These are phyloP conservation scores for Sarcodon sp. DNA, from an alignment of 768 basidiomycete species.

Conservation along the genomic window DNA sequence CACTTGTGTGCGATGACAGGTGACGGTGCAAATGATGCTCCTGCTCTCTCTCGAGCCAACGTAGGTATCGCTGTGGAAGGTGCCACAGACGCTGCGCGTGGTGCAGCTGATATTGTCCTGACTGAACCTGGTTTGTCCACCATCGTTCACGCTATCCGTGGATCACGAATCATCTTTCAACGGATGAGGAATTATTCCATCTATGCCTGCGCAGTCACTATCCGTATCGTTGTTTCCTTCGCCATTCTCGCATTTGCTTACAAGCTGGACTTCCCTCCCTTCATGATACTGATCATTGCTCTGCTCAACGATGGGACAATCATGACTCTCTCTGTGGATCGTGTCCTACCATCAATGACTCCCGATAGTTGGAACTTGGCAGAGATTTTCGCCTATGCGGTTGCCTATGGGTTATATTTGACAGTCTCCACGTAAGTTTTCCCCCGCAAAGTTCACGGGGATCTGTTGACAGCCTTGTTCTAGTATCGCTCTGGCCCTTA, in stretches of 20 bases:
- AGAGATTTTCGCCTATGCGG: slow-evolving; percentile 85
- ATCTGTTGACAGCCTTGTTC: slow-evolving; percentile 6
- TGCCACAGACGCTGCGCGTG: slow-evolving; percentile 96
- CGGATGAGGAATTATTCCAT: slow-evolving; percentile 98
- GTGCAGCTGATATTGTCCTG: slow-evolving; percentile 95
- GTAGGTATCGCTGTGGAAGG: slow-evolving; percentile 99
- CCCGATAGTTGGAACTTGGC: slow-evolving; percentile 89
- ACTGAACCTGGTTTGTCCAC: slow-evolving; percentile 97
- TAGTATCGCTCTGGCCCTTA: slow-evolving; percentile 66
- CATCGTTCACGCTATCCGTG: slow-evolving; percentile 92
- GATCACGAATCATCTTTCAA: slow-evolving; percentile 94
- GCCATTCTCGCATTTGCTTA: slow-evolving; percentile 87
- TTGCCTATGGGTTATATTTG: slow-evolving; percentile 86
- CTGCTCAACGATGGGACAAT: slow-evolving; percentile 92
- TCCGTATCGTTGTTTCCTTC: slow-evolving; percentile 98
- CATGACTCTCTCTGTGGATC: slow-evolving; percentile 90
- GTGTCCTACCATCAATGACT: slow-evolving; percentile 78
- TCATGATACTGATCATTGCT: slow-evolving; percentile 94
- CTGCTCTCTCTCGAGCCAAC: slow-evolving; percentile 94
- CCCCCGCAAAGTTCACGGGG: not conserved
- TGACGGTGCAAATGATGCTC: slow-evolving; percentile 84
- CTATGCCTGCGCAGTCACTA: slow-evolving; percentile 90
- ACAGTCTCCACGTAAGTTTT: slow-evolving; percentile 68
- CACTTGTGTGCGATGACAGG: slow-evolving; percentile 32
- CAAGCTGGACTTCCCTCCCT: slow-evolving; percentile 93